Evolutionary conservation across 331 rosid genomes (phyloP).

Genomic region (Erythrophleum ivorense): DNA sequence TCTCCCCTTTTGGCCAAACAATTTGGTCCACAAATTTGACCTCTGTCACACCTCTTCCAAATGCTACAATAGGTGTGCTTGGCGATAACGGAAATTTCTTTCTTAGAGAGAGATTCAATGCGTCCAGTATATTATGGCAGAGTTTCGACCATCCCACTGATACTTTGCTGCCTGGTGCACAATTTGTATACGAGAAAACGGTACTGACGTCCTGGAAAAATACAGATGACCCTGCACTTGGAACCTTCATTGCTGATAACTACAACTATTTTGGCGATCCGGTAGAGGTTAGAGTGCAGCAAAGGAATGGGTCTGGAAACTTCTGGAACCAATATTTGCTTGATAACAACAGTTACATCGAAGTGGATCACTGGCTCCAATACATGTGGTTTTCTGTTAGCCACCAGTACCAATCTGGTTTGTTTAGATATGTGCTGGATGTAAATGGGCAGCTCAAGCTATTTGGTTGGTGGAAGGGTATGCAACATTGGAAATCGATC

Average conservation of each 20-base stretch:
- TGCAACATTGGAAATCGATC: not conserved
- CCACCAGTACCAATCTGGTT: not conserved
- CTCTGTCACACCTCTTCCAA: not conserved
- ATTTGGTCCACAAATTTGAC: not conserved
- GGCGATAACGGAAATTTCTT: slow-evolving; percentile 43
- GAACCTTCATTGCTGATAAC: not conserved
- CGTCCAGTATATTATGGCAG: not conserved
- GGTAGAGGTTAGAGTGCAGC: too few species aligned
- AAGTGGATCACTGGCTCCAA: too few species aligned
- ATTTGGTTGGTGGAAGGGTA: slow-evolving; percentile 21
- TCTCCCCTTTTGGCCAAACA: not conserved
- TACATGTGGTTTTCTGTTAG: not conserved
- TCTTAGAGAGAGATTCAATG: slow-evolving; percentile 6
- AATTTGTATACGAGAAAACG: too few species aligned
- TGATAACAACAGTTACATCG: not conserved
- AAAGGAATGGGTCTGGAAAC: not conserved
- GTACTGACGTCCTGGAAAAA: not conserved
- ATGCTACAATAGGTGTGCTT: slow-evolving; percentile 10
- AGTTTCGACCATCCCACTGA: not conserved
- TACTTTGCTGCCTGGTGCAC: not conserved
- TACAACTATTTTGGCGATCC: too few species aligned
- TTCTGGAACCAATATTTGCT: not conserved
- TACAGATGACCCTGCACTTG: not conserved
- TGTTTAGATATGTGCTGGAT: slow-evolving; percentile 10
- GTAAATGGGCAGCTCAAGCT: slow-evolving; percentile 38